Base-by-base conservation (phyloP, 169 alveolate species). In the Pseudocohnilembus persalinus region DNA sequence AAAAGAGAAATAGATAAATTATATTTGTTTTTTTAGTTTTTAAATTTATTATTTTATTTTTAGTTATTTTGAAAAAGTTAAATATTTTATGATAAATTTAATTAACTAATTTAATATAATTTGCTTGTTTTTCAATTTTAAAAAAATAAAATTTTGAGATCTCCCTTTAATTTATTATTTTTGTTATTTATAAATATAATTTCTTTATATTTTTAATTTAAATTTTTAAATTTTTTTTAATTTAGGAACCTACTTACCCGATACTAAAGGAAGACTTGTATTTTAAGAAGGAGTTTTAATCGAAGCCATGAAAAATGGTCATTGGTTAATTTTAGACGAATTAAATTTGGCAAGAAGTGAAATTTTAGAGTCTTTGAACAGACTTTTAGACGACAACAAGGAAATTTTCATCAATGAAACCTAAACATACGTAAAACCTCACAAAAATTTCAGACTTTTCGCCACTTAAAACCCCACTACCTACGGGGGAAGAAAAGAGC, bases 401-500 rank as follows among this genome's bases (percentile, higher is more conserved):
- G 99, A 99, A 90, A 87, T 99, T 63, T 97, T 97, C 89, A 93
- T 99, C 63, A 98, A 99, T 1, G 99, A 99, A 91, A 98, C 99
- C 15, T 96, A 98, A 83, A 96, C 96, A 33, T 95, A 95, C 15
- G 96, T 99, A 31, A 98, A 97, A 90, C 99, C 99, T 0, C 99
- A 99, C 88, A 96, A 94, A 72, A 99, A 98, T 88, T 99, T 99
- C 83, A 97, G 98, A 98, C 94, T 99, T 35, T 99, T 99, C 86
- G 99, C 99, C 6, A 99, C 99, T 0, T 99, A 99, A 92, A 99
- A 99, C 88, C 99, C 99, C 25, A 98, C 96, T 87, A 95, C 96
- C n/a, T 99, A 99, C 86, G 99, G 99, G 25, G 99, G 99, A 34
- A 95, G 99, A 77, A 99, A 99, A 89, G 97, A 96, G 88, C 96